Evolutionary conservation across 1,284 basidiomycete genomes (phyloP).

Genomic region (Ustilago esculenta): DNA sequence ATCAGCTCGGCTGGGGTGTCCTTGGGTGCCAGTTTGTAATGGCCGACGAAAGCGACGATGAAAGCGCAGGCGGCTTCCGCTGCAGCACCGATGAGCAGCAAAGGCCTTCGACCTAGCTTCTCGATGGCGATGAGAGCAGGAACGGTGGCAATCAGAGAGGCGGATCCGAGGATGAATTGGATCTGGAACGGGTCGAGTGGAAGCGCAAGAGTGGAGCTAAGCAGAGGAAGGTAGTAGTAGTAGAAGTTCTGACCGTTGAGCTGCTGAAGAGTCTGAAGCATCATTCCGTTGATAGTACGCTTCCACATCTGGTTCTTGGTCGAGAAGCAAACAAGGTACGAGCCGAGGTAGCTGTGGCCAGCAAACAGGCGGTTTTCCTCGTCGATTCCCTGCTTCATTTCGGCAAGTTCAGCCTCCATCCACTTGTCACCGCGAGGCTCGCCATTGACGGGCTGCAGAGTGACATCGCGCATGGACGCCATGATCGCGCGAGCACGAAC

Average conservation of each 20-base stretch:
- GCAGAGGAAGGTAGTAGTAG: conserved; percentile 77
- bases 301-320: conserved; percentile 74
- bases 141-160: conserved; percentile 64
- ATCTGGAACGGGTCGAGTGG: conserved; percentile 74
- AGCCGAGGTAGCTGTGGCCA: conserved; percentile 75
- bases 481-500: conserved; percentile 74
- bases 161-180: conserved; percentile 66
- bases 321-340: conserved; percentile 75
- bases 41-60: conserved; percentile 69
- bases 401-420: conserved; percentile 70
- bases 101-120: conserved; percentile 68
- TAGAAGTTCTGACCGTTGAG: conserved; percentile 79
- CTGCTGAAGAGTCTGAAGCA: conserved; percentile 80
- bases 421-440: conserved; percentile 74
- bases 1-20: conserved; percentile 69
- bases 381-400: conserved; percentile 76
- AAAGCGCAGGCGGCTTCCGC: conserved; percentile 68
- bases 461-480: conserved; percentile 71
- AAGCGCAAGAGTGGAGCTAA: conserved; percentile 80
- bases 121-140: conserved; percentile 64
- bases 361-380: conserved; percentile 70
- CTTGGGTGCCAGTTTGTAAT: conserved; percentile 71
- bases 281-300: conserved; percentile 78
- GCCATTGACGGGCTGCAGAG: conserved; percentile 73
- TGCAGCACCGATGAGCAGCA: conserved; percentile 69